phyloP scores from a whole-genome alignment of 305 asterid genomes.

The Fraxinus sp. region DNA sequence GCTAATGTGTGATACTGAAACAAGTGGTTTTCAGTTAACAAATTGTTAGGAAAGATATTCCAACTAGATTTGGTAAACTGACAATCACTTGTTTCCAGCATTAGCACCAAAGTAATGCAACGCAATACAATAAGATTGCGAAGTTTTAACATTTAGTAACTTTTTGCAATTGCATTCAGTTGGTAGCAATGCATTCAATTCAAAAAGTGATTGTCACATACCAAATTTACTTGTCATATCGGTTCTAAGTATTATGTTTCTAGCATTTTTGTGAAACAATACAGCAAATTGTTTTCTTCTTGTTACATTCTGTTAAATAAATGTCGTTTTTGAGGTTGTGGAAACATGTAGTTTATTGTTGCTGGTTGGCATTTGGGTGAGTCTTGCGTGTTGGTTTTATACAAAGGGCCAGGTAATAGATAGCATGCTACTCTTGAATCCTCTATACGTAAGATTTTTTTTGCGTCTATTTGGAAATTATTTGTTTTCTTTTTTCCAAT shows the following conservation, averaged over 20 bases:
- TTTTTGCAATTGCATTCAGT: not conserved
- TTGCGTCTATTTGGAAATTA: not conserved
- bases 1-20: not conserved
- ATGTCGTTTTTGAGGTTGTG: not conserved
- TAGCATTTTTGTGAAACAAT: not conserved
- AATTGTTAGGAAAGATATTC: not conserved
- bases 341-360: not conserved
- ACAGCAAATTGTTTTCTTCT: not conserved
- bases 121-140: not conserved
- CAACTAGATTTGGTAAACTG: not conserved
- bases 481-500: not conserved
- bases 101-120: not conserved
- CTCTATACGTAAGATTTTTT: not conserved
- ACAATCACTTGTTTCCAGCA: not conserved
- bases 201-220: not conserved
- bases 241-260: not conserved
- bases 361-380: not conserved
- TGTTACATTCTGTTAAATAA: not conserved
- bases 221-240: not conserved
- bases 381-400: not conserved
- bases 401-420: not conserved
- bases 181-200: not conserved
- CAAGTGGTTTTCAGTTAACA: not conserved
- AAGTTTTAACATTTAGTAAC: not conserved
- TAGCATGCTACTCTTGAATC: not conserved